Base-by-base conservation (phyloP, 1,284 basidiomycete species). In the Trichosporon asahii region DNA sequence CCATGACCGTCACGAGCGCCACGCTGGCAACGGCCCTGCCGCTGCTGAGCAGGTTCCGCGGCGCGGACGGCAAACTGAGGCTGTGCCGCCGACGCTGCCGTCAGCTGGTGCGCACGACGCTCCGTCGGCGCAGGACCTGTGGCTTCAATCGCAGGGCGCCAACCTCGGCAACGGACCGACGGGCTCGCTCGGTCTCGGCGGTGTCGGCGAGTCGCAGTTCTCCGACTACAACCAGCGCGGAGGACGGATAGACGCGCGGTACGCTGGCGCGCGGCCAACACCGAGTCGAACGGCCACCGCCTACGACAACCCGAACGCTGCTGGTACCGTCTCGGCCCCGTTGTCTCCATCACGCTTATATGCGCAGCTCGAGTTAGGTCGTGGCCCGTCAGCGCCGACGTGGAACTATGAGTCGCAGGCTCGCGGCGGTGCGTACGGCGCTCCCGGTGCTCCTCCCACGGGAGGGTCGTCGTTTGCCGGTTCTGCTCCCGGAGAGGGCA, bases 321-420 rank as follows among this genome's bases (percentile, higher is more conserved):
- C 77, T 4, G 83, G 83, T 18, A 80, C 82, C 3, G 79, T 82
- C 49, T 82, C 81, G 7, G 83, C 82, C 4, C 83, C 83, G 1
- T 72, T 84, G 25, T 79, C 77, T 14, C 83, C 83, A 7, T 80
- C 82, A 64, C 74, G 80, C 29, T 68, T 81, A 40, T 81, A 81
- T 64, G 80, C 80, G 33, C 81, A 82, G 70, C 76, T 82, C 18
- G 81, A 83, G 74, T 68, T 80, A 25, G 78, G 79, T 40, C 69
- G 71, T 12, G 74, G 68, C 9, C 63, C 71, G 0, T 69, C 66
- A 1, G 67, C 69, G 15, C 71, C 66, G 21, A 72, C 64, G 70
- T 66, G 49, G 57, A 61, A 61, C 57, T 61, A 61, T 14, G 57
- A 61, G 57, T 61, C 57, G 57, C 57, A 61, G 29, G 57, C 57